Evolutionary conservation across 352 stramenopile genomes (phyloP).

Genomic region (Phytopythium chamaehyphon): DNA sequence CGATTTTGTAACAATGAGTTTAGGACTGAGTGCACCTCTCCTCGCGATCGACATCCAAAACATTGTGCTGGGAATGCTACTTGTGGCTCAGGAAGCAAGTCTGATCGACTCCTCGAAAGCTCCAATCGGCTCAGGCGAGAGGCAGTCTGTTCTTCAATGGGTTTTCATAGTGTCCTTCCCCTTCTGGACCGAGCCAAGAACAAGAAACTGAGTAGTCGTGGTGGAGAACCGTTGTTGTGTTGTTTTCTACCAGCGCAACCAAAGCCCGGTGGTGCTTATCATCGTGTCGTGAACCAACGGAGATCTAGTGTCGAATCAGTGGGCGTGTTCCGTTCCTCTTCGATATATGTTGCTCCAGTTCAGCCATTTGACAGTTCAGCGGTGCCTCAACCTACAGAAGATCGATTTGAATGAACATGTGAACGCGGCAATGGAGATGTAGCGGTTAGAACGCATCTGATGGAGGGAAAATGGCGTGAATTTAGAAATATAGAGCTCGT

Average conservation of each 20-base stretch:
- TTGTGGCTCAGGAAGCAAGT: not conserved
- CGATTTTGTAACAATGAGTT: not conserved
- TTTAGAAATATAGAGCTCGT: too few species aligned
- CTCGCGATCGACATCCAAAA: too few species aligned
- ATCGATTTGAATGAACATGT: too few species aligned
- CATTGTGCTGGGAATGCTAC: not conserved
- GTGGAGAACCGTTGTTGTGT: slow-evolving; percentile 16
- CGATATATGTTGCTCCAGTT: too few species aligned
- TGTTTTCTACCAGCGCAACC: slow-evolving; percentile 24
- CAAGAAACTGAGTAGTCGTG: not conserved
- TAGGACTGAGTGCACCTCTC: not conserved
- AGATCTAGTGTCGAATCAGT: too few species aligned
- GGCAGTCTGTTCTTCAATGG: not conserved
- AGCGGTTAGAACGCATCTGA: too few species aligned
- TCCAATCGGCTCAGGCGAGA: not conserved
- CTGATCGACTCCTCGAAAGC: not conserved
- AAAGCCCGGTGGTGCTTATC: not conserved
- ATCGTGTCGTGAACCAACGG: too few species aligned
- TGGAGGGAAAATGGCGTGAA: too few species aligned
- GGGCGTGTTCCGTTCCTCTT: too few species aligned
- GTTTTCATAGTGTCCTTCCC: not conserved
- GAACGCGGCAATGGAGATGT: too few species aligned
- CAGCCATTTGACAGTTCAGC: too few species aligned
- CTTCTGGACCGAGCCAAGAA: not conserved
- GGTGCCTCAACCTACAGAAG: too few species aligned